These are phyloP conservation scores for Fusarium equiseti DNA, from an alignment of 2,329 filamentous ascomycete genomes.

Conservation along the genomic window DNA sequence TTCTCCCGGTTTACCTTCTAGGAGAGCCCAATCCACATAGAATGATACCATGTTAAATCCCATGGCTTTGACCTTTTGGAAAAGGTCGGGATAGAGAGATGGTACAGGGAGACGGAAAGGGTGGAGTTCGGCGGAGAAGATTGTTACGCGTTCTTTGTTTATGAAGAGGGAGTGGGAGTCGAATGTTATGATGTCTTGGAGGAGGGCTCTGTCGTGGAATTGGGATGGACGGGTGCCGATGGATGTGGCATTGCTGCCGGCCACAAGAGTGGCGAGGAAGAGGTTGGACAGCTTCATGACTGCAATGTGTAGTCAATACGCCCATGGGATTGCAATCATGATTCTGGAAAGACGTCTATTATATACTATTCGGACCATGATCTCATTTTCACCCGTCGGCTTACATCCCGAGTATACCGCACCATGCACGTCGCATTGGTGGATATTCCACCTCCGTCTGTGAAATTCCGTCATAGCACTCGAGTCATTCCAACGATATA, in stretches of 20 bases:
- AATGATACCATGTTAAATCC: slow-evolving; percentile 86
- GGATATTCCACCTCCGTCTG: slow-evolving; percentile 17
- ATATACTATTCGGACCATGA: neutral
- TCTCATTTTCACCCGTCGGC: slow-evolving; percentile 6
- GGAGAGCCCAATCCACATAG: slow-evolving; percentile 81
- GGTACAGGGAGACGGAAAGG: slow-evolving; percentile 68
- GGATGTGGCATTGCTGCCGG: slow-evolving; percentile 21
- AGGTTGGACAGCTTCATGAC: slow-evolving; percentile 34
- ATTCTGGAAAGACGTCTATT: neutral
- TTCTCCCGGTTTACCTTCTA: slow-evolving; percentile 78
- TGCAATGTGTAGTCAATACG: rapidly evolving
- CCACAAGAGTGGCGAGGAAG: slow-evolving; percentile 9
- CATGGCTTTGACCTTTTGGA: slow-evolving; percentile 85
- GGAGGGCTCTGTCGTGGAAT: slow-evolving; percentile 43
- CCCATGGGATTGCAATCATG: neutral
- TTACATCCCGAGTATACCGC: slow-evolving; percentile 24
- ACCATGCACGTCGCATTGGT: slow-evolving; percentile 30
- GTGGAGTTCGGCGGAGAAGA: slow-evolving; percentile 81
- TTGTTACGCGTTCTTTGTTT: slow-evolving; percentile 74
- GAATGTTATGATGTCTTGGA: slow-evolving; percentile 70
- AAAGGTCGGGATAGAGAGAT: slow-evolving; percentile 73
- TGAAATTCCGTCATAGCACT: slow-evolving; percentile 8
- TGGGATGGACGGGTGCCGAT: slow-evolving; percentile 35
- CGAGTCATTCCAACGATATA: neutral
- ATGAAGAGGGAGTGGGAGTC: slow-evolving; percentile 79